phyloP scores from a whole-genome alignment of 371 early-diverging fungal genomes.

The Sporodiniella umbellata region DNA sequence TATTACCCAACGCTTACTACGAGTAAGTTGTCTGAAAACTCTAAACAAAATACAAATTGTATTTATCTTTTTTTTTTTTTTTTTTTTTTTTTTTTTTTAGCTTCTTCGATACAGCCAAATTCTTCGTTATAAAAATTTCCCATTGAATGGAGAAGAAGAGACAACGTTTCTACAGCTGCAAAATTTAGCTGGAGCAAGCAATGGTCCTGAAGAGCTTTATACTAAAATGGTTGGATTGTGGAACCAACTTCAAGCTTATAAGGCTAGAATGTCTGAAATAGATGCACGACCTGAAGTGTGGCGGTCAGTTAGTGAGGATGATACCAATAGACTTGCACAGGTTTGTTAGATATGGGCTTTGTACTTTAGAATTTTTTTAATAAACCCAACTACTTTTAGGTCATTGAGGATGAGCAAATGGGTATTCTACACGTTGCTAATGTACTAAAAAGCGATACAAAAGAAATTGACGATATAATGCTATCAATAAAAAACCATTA shows the following conservation, averaged over 20 bases:
- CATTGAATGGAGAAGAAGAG: conserved; percentile 20
- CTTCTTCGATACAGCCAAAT: conserved; percentile 27
- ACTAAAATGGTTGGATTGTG: conserved; percentile 14
- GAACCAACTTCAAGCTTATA: conserved; percentile 17
- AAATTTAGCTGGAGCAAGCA: conserved; percentile 2
- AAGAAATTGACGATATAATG: conserved; percentile 20
- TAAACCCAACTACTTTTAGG: background rate
- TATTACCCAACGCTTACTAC: conserved; percentile 23
- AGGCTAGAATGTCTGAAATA: background rate
- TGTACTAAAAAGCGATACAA: conserved; percentile 10
- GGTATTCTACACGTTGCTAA: conserved; percentile 15
- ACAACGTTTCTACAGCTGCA: conserved; percentile 7
- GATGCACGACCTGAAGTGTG: conserved; percentile 11
- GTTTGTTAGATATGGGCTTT: conserved; percentile 1
- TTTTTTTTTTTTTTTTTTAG: conserved; percentile 3
- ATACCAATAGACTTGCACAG: conserved; percentile 15
- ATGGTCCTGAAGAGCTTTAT: conserved; percentile 12
- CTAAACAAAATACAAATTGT: too few species aligned
- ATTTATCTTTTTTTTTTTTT: background rate
- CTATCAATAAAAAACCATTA: conserved; percentile 6
- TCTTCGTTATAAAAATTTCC: conserved; percentile 24
- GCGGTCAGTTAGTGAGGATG: conserved; percentile 22
- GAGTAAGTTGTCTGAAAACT: conserved; percentile 12
- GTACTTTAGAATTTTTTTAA: background rate
- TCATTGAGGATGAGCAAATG: conserved; percentile 18